Evolutionary conservation across 495 filamentous ascomycete genomes (phyloP).

Genomic region (Amniculicola lignicola): DNA sequence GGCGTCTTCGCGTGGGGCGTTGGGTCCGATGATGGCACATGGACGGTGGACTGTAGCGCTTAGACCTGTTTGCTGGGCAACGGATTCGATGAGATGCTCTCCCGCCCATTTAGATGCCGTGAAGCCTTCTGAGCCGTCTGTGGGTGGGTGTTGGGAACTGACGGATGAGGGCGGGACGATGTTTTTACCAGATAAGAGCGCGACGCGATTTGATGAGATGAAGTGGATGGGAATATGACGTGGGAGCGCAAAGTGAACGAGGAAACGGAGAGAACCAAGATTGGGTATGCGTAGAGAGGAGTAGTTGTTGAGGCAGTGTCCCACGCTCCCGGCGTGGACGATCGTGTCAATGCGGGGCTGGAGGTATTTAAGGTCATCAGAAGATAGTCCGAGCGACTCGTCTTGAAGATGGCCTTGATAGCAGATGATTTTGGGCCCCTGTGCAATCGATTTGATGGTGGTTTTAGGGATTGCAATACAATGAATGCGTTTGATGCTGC

Average conservation of each 20-base stretch:
- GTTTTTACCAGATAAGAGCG: background rate
- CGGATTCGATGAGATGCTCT: background rate
- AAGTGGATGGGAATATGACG: background rate
- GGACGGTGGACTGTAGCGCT: background rate
- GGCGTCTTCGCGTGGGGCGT: background rate
- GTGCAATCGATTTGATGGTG: background rate
- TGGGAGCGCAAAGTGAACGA: background rate
- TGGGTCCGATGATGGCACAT: background rate
- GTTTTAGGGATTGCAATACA: background rate
- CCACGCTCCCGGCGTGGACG: background rate
- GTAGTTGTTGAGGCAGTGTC: background rate
- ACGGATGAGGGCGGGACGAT: background rate
- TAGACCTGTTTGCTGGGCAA: background rate
- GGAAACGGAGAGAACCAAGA: background rate
- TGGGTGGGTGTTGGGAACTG: background rate
- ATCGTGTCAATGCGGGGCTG: background rate
- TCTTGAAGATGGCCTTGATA: background rate
- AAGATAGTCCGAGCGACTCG: background rate
- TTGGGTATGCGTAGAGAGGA: background rate
- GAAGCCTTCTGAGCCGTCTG: background rate
- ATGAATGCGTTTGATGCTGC: background rate
- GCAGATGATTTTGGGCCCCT: background rate
- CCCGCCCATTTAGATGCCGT: background rate
- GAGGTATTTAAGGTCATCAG: background rate
- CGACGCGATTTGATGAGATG: background rate